Conservation (phyloP, 768 basidiomycete species). For the Ramaria rubella region DNA sequence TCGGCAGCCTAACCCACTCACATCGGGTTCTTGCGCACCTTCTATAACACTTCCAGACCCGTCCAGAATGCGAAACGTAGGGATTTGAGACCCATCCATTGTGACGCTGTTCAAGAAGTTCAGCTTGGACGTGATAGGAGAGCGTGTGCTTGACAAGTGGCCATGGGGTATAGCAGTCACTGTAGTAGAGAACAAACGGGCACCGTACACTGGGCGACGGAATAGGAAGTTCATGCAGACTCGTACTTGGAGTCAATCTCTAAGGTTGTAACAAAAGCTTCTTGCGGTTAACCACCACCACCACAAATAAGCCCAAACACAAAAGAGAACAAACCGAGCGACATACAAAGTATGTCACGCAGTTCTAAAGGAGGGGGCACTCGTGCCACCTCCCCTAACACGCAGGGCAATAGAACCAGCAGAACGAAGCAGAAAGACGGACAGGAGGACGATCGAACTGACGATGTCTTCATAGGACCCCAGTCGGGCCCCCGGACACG, state of each 20-base stretch:
- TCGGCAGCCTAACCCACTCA: conserved; percentile 20
- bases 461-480: background rate
- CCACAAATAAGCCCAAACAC: no score
- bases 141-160: conserved; percentile 38
- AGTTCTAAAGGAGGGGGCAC: background rate
- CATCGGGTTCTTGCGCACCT: conserved; percentile 72
- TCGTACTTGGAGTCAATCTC: no score
- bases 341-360: no score
- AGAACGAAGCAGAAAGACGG: background rate
- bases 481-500: background rate
- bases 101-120: conserved; percentile 78
- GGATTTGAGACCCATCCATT: conserved; percentile 55
- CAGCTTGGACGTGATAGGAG: conserved; percentile 62
- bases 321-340: background rate
- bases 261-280: no score
- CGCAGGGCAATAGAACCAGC: background rate
- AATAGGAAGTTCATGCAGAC: background rate
- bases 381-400: background rate
- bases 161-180: conserved; percentile 19
- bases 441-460: background rate
- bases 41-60: conserved; percentile 67
- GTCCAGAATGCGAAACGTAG: conserved; percentile 83
- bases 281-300: background rate
- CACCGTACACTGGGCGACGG: background rate
- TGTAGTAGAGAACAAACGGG: background rate